A percentile compares a stretch with the other conserved stretches of the same genome.
Conservation (phyloP, 2,329 filamentous ascomycete species). For the Myriosclerotinia scirpicola region DNA sequence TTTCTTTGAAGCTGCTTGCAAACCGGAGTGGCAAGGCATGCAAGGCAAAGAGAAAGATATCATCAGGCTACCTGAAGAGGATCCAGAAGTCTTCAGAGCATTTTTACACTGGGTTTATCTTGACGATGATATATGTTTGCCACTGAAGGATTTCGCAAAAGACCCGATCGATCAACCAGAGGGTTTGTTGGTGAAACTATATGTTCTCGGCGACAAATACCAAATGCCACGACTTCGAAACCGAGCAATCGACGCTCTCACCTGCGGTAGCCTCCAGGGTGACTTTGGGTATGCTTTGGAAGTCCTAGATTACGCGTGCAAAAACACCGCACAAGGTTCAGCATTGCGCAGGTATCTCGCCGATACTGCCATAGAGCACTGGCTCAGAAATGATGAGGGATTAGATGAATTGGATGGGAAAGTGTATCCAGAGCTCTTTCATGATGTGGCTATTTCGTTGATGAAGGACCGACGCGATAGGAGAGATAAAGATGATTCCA, state of each 20-base stretch:
- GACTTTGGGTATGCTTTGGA: not conserved
- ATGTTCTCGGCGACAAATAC: constrained; percentile 5
- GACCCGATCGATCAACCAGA: not conserved
- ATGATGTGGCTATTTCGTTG: not conserved
- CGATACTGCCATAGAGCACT: fast-evolving
- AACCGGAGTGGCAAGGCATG: constrained; percentile 21
- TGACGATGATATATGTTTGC: not conserved
- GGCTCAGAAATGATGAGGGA: fast-evolving
- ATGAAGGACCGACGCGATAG: not conserved
- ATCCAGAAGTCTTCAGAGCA: not conserved
- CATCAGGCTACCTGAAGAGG: constrained; percentile 19
- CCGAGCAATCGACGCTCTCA: not conserved
- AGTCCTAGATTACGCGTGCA: not conserved
- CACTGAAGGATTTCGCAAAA: no score
- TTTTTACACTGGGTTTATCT: constrained; percentile 2
- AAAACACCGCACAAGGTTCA: not conserved
- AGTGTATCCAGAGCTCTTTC: not conserved
- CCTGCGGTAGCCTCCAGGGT: no score
- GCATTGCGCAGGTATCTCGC: not conserved
- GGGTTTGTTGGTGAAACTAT: not conserved
- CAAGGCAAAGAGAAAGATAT: constrained; percentile 11
- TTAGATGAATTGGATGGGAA: not conserved
- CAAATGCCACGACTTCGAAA: not conserved
- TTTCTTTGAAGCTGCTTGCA: constrained; percentile 26
- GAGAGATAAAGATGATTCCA: not conserved